phyloP scores from a whole-genome alignment of 495 filamentous ascomycete species.

The Lichina pygmaea region DNA sequence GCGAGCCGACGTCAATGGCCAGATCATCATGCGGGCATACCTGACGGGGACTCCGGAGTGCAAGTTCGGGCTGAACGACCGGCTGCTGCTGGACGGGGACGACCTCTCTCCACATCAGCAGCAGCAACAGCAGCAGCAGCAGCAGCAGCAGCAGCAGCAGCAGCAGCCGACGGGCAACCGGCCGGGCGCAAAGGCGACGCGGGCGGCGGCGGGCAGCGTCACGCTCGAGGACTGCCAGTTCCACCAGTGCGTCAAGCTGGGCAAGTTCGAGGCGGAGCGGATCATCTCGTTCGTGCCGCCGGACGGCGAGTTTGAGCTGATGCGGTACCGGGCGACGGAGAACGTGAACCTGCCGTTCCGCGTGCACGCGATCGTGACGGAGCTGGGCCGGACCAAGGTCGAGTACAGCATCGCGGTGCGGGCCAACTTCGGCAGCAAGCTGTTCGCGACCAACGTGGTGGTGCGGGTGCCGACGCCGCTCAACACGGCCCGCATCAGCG shows the following conservation, averaged over 20 bases:
- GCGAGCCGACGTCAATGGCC: slow-evolving; percentile 87
- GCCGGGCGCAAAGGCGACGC: slow-evolving; percentile 59
- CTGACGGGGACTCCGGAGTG: slow-evolving; percentile 92
- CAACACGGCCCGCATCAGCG: slow-evolving; percentile 87
- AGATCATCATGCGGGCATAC: slow-evolving; percentile 98
- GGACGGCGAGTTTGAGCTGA: slow-evolving; percentile 96
- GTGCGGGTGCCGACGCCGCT: slow-evolving; percentile 86
- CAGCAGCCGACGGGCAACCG: slow-evolving; percentile 35
- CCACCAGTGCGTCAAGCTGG: slow-evolving; percentile 96
- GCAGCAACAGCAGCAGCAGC: slow-evolving; percentile 9
- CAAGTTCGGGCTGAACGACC: slow-evolving; percentile 97
- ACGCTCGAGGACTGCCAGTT: slow-evolving; percentile 97
- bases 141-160: no score
- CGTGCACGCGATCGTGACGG: slow-evolving; percentile 94
- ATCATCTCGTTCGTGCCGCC: slow-evolving; percentile 97
- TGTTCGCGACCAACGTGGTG: slow-evolving; percentile 96
- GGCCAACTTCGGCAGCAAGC: slow-evolving; percentile 84
- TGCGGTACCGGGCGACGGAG: slow-evolving; percentile 98
- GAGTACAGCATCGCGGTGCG: slow-evolving; percentile 96
- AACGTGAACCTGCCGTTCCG: slow-evolving; percentile 99
- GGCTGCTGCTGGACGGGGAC: slow-evolving; percentile 67
- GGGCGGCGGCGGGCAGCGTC: slow-evolving; percentile 85
- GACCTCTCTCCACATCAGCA: slow-evolving; percentile 15
- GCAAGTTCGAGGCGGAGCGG: slow-evolving; percentile 87
- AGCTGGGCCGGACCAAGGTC: slow-evolving; percentile 89